Conservation (phyloP, 2,329 filamentous ascomycete species). For the Lecanoromycetidae sp. region DNA sequence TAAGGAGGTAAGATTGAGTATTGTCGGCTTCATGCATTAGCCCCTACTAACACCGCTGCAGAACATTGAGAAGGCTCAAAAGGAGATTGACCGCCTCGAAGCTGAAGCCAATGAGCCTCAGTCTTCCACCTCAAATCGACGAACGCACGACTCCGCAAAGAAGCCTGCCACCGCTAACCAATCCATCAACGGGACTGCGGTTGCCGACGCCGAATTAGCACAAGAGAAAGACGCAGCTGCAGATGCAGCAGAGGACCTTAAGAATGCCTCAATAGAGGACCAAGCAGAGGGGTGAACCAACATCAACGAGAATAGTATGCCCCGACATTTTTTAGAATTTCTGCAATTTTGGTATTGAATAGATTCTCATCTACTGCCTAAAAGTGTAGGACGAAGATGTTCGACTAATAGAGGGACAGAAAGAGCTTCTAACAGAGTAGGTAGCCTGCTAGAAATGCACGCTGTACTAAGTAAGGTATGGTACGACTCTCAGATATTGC, state of each 20-base stretch:
- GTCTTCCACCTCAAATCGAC: slow-evolving; percentile 35
- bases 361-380: too few species aligned
- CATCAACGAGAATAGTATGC: too few species aligned
- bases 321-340: too few species aligned
- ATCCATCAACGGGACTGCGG: slow-evolving; percentile 40
- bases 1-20: slow-evolving; percentile 57
- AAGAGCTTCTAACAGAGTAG: too few species aligned
- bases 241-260: slow-evolving; percentile 48
- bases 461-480: too few species aligned
- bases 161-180: slow-evolving; percentile 41
- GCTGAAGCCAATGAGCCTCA: slow-evolving; percentile 53
- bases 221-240: slow-evolving; percentile 48
- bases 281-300: slow-evolving; percentile 14
- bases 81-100: slow-evolving; percentile 78
- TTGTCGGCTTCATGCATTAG: background rate
- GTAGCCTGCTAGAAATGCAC: too few species aligned
- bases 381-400: too few species aligned
- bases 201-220: slow-evolving; percentile 41
- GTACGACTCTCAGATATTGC: too few species aligned
- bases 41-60: slow-evolving; percentile 33
- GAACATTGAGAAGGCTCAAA: slow-evolving; percentile 96
- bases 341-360: too few species aligned
- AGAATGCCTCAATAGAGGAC: slow-evolving; percentile 50
- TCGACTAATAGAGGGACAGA: too few species aligned
- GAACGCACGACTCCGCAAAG: slow-evolving; percentile 41